Conservation (phyloP, 305 asterid species). For the Solanum aculeatissimum region DNA sequence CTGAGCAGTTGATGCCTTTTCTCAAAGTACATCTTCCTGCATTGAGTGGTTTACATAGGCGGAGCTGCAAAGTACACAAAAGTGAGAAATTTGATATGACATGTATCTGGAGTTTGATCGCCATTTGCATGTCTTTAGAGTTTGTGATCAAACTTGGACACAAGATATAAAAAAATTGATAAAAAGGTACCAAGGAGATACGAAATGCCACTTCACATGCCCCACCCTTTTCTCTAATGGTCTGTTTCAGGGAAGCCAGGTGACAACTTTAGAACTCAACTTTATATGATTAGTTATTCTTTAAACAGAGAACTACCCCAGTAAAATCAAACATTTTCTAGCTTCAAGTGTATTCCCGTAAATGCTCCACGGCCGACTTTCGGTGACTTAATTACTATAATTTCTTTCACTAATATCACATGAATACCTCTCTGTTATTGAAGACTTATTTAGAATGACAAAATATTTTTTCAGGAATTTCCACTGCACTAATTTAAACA, state of each 20-base stretch:
- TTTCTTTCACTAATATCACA: not conserved
- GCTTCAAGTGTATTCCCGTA: not conserved
- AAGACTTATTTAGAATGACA: not conserved
- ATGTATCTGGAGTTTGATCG: not conserved
- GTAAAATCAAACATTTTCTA: not conserved
- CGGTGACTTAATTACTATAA: not conserved
- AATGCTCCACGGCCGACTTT: not conserved
- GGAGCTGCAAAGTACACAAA: not conserved
- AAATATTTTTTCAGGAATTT: not conserved
- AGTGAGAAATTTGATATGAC: not conserved
- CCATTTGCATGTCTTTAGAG: not conserved
- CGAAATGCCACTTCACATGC: not conserved
- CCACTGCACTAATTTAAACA: not conserved
- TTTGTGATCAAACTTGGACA: not conserved
- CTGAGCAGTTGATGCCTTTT: not conserved
- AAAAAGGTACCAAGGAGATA: not conserved
- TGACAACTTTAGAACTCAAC: not conserved
- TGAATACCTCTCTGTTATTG: not conserved
- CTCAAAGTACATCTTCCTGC: not conserved
- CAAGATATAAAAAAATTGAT: not conserved
- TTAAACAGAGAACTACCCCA: not conserved
- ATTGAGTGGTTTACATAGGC: not conserved
- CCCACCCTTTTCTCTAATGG: not conserved
- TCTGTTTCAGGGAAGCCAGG: not conserved
- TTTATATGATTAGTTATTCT: not conserved